Percentiles rank a stretch among this genome's conserved stretches.
Conservation (phyloP, 495 filamentous ascomycete genomes). For the Tuber magnatum region DNA sequence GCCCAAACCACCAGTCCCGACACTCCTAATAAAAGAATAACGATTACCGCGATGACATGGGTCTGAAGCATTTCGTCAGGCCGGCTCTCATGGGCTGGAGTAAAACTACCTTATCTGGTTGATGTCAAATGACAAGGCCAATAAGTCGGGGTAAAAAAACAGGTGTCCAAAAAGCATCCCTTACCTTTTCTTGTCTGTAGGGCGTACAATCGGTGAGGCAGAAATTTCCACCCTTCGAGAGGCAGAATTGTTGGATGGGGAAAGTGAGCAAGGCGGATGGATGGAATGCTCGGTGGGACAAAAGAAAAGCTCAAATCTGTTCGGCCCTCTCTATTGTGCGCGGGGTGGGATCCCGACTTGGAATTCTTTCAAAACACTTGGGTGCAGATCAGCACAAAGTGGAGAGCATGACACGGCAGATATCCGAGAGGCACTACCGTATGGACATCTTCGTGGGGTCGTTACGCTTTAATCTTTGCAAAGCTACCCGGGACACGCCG, state of each 20-base stretch:
- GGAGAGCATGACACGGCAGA: conserved; percentile 18
- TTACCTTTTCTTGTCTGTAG: conserved; percentile 14
- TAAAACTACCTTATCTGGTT: conserved; percentile 15
- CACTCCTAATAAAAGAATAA: conserved; percentile 32
- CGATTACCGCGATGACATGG: conserved; percentile 36
- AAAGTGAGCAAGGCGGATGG: conserved; percentile 1
- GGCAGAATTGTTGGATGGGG: conserved; percentile 9
- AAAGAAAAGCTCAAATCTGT: not conserved
- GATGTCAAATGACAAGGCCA: conserved; percentile 16
- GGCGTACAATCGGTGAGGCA: conserved; percentile 2
- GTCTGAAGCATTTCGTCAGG: conserved; percentile 32
- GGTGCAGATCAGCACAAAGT: conserved; percentile 14
- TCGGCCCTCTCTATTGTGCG: not conserved
- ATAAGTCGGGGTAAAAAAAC: conserved; percentile 15
- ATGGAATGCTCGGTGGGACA: not conserved
- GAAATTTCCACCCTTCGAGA: not conserved
- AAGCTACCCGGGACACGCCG: conserved; percentile 19
- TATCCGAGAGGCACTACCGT: conserved; percentile 8
- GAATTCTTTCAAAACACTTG: not conserved
- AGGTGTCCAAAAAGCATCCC: conserved; percentile 14
- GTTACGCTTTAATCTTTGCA: conserved; percentile 16
- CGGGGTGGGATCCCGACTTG: not conserved
- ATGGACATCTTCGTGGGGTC: conserved; percentile 24
- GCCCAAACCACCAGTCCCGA: conserved; percentile 25
- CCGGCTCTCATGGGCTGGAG: conserved; percentile 27